Base-by-base conservation (phyloP, 2,329 filamentous ascomycete genomes). In the Parasarocladium wereldwijsianum region DNA sequence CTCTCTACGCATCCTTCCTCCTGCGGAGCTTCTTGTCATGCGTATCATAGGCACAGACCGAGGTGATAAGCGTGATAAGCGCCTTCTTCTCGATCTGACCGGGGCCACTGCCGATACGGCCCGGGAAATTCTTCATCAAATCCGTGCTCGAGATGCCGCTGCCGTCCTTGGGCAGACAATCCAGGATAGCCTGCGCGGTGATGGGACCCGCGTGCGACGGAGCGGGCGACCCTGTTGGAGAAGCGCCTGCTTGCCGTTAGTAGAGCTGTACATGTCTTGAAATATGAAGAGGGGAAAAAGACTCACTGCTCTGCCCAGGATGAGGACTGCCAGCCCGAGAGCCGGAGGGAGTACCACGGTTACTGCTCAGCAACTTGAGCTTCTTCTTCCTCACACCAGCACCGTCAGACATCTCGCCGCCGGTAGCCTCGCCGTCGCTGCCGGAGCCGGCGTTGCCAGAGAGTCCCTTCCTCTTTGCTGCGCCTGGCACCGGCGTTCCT, bases 391-490 rank as follows among this genome's bases (percentile, higher is more conserved):
- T 71, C 31, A 43, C 43, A 8, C 39, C 44, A 22, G 52, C 52
- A 4, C 63, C 64, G 38, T 76, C 72, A 2, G 70, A 75, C 57
- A 71, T 75, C 43, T 77, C 73, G 20, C 72, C 74, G 21, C 64
- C 76, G 2, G 76, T 82, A 22, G 63, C 75, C 46, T 84, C 79
- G 14, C 73, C 78, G 39, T 85, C 80, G 40, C 77, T 83, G 32
- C 69, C 69, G 26, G 74, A 75, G 21, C 68, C 72, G 27, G 65
- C 66, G 28, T 55, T 62, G 16, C 26, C 28, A 12, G 25, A n/a
- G 17, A 28, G 17, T 6, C 22, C 17, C 35, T 35, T 37, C 21
- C 31, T 22, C 38, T 60, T 59, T 29, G 44, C 40, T 32, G 57
- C 54, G 27, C 55, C 58, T n/a, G 51, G 44, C 6, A 55, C 55